Evolutionary conservation across 2,329 filamentous ascomycete species (phyloP).

Genomic region (Allantophomopsis cytisporea): DNA sequence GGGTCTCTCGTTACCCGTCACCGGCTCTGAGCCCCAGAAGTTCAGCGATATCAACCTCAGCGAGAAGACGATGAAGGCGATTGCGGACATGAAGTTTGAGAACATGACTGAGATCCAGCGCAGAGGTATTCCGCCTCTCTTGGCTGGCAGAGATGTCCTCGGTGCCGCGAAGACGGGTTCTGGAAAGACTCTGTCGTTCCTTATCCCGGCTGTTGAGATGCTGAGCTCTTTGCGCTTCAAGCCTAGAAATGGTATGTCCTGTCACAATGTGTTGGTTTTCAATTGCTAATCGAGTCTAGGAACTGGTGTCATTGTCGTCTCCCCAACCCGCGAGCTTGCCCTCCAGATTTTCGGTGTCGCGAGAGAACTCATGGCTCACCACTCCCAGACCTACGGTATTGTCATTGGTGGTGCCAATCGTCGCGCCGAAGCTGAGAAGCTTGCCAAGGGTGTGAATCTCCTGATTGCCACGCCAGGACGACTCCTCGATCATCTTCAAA

Average conservation of each 20-base stretch:
- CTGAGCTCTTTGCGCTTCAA: constrained; percentile 84
- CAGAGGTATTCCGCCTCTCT: constrained; percentile 71
- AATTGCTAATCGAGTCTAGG: no score
- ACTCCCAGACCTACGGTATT: constrained; percentile 92
- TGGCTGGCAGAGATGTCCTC: constrained; percentile 84
- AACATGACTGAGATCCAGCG: constrained; percentile 94
- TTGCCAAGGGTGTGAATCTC: constrained; percentile 86
- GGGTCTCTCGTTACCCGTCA: constrained; percentile 8
- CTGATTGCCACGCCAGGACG: constrained; percentile 89
- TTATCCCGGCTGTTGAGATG: constrained; percentile 92
- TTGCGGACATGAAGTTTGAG: constrained; percentile 77
- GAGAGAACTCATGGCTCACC: constrained; percentile 79
- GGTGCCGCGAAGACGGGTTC: constrained; percentile 94
- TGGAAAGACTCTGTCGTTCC: constrained; percentile 88
- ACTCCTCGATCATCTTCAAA: constrained; percentile 86
- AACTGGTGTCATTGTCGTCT: constrained; percentile 83
- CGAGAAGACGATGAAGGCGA: constrained; percentile 77
- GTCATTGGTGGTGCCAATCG: constrained; percentile 92
- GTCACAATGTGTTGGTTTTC: no score
- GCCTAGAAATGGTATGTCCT: constrained; percentile 58
- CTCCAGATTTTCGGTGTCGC: constrained; percentile 95
- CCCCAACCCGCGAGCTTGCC: constrained; percentile 84
- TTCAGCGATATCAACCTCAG: constrained; percentile 60
- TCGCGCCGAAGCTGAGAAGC: constrained; percentile 84
- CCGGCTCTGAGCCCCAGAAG: constrained; percentile 7